These are phyloP conservation scores for Calonectria ilicicola DNA, from an alignment of 2,329 filamentous ascomycete species.

Conservation along the genomic window DNA sequence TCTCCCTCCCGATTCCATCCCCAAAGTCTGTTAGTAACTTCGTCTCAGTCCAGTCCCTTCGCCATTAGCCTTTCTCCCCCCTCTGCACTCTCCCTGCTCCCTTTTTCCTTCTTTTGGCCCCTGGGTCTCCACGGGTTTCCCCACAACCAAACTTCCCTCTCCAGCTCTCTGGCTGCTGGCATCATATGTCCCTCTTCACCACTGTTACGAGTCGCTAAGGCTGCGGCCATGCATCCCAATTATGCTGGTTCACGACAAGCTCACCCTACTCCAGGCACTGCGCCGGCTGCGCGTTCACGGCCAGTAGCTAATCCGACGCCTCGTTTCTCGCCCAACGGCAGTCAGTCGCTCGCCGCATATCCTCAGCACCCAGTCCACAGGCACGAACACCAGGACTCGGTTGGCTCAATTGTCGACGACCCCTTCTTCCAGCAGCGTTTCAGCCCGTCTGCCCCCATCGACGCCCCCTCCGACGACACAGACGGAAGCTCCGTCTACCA, in stretches of 20 bases:
- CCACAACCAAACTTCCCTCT: slow-evolving; percentile 23
- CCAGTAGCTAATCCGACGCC: slow-evolving; percentile 31
- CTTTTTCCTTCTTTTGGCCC: slow-evolving; percentile 11
- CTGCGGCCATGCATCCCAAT: slow-evolving; percentile 45
- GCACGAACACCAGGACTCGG: slow-evolving; percentile 57
- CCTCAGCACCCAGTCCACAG: slow-evolving; percentile 24
- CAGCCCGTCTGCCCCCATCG: slow-evolving; percentile 46
- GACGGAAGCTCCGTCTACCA: slow-evolving; percentile 42
- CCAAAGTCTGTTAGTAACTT: slow-evolving; percentile 19
- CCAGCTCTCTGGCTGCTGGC: slow-evolving; percentile 30
- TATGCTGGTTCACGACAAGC: slow-evolving; percentile 40
- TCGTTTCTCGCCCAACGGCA: slow-evolving; percentile 38
- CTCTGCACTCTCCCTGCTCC: slow-evolving; percentile 8
- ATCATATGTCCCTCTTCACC: slow-evolving; percentile 41
- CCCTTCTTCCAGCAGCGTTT: slow-evolving; percentile 65
- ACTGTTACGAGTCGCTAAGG: slow-evolving; percentile 43
- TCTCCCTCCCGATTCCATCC: slow-evolving; percentile 8
- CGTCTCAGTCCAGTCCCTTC: not conserved
- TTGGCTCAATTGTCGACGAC: slow-evolving; percentile 67
- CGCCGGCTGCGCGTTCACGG: slow-evolving; percentile 28
- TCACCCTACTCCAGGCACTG: slow-evolving; percentile 40
- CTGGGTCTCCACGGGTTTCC: slow-evolving; percentile 21
- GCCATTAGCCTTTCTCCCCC: not conserved
- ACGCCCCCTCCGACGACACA: slow-evolving; percentile 40
- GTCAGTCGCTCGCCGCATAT: slow-evolving; percentile 27